These are phyloP conservation scores for Tetratostichococcus sp. DNA, from an alignment of 139 green algal species.

Conservation along the genomic window DNA sequence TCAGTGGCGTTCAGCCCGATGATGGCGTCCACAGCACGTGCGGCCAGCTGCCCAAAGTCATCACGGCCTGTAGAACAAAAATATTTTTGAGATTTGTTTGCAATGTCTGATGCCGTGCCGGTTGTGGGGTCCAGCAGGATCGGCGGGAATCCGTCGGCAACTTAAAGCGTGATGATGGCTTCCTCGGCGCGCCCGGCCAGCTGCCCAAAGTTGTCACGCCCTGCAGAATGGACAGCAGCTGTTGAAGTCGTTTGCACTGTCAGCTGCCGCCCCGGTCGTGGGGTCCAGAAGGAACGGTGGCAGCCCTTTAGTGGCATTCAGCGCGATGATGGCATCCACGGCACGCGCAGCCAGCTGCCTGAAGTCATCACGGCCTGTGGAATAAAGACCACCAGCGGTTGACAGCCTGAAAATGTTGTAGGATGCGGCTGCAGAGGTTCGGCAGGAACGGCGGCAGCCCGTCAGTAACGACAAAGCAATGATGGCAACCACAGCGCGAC, in stretches of 20 bases:
- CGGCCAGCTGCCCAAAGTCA: background rate
- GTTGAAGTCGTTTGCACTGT: too few species aligned
- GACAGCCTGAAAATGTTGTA: too few species aligned
- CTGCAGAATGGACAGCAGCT: background rate
- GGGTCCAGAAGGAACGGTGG: constrained; percentile 19
- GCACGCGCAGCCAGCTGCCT: background rate
- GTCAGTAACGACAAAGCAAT: background rate
- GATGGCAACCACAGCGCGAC: background rate
- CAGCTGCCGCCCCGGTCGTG: background rate
- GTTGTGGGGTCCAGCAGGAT: constrained; percentile 18
- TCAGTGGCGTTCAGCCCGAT: background rate
- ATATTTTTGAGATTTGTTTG: too few species aligned
- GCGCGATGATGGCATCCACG: background rate
- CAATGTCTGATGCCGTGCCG: background rate
- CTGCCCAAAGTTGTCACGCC: background rate
- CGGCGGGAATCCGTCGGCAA: constrained; percentile 8
- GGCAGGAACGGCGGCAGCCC: constrained; percentile 22
- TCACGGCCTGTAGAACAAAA: background rate
- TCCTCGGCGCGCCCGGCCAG: background rate
- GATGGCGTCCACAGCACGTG: background rate
- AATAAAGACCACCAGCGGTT: too few species aligned
- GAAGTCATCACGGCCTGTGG: background rate
- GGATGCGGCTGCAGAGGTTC: too few species aligned
- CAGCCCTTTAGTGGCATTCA: constrained; percentile 8
- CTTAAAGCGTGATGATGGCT: background rate